Conservation (phyloP, 768 basidiomycete genomes). For the Boletellus sp. region DNA sequence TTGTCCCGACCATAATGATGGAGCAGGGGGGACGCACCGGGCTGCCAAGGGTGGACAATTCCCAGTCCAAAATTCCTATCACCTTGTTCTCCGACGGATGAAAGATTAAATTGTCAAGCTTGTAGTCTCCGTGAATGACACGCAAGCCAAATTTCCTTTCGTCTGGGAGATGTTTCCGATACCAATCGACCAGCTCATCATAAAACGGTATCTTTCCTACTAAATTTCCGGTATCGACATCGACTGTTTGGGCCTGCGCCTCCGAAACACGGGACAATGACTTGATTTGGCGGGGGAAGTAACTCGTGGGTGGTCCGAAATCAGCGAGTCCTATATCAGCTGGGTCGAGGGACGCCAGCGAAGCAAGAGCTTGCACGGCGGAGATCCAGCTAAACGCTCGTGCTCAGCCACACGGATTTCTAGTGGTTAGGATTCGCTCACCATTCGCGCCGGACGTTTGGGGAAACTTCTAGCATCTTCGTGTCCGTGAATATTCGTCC, state of each 20-base stretch:
- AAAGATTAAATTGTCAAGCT: slow-evolving; percentile 96
- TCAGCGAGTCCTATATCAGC: slow-evolving; percentile 59
- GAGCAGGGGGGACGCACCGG: slow-evolving; percentile 53
- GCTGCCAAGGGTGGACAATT: slow-evolving; percentile 91
- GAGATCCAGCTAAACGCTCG: slow-evolving; percentile 65
- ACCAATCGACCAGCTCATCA: slow-evolving; percentile 73
- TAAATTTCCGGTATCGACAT: slow-evolving; percentile 56
- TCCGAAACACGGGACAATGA: slow-evolving; percentile 77
- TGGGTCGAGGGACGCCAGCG: slow-evolving; percentile 64
- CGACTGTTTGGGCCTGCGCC: slow-evolving; percentile 68
- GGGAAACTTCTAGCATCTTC: slow-evolving; percentile 65
- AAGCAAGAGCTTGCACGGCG: slow-evolving; percentile 65
- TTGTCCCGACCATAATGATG: not conserved
- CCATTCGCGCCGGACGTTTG: slow-evolving; percentile 68
- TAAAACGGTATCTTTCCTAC: slow-evolving; percentile 75
- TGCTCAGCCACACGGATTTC: not conserved
- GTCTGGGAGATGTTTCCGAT: slow-evolving; percentile 67
- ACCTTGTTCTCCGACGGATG: slow-evolving; percentile 89
- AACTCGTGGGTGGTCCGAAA: slow-evolving; percentile 73
- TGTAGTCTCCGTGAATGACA: slow-evolving; percentile 98
- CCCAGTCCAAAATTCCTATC: slow-evolving; percentile 97
- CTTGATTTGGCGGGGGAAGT: slow-evolving; percentile 93
- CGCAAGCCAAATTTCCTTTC: slow-evolving; percentile 70
- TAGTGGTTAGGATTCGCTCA: slow-evolving; percentile 31
- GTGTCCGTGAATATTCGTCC: slow-evolving; percentile 92